Base-by-base conservation (phyloP, 2,329 filamentous ascomycete species). In the Penicillium digitatum region DNA sequence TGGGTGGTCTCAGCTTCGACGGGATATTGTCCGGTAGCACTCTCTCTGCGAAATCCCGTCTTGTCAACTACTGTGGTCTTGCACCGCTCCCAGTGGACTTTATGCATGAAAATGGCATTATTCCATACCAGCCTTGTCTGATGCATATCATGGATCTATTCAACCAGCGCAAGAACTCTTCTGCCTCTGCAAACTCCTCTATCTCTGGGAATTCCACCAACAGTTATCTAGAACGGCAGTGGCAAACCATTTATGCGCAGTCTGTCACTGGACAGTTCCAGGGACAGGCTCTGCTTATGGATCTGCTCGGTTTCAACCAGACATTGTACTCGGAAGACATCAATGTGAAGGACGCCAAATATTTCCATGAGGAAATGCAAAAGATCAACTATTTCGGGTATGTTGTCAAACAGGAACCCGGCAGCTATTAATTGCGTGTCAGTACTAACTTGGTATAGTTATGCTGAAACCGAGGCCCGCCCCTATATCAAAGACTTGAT, bases 351-450 rank as follows among this genome's bases (percentile, higher is more conserved):
- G 54, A 51, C 0, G 65, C 71, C 11, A 72, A 69, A 45, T 65
- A 71, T 59, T 78, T 57, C 62, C 71, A 52, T 61, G 60, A 57
- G 57, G 66, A 32, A 37, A 66, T 53, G 61, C 46, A 62, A 48
- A 66, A 69, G 49, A 61, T 70, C 55, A 78, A 78, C 59, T 78
- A 78, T 54, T 78, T 77, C 58, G 75, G 75, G 54, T 76, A 59
- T 35, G 65, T 54, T n/a, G 5, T 48, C 20, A 3, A 14, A 5
- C 16, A 22, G 14, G 14, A 31, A 1, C 12, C 5, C 14, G 1
- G 18, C 24, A 9, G 5, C n/a, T 20, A 14, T 34, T 22, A 7
- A 27, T 45, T 5, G 14, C 6, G 8, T 22, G 4, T 20, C 34
- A 11, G 20, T 50, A 22, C 55, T 62, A 27, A 54, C 27, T 34